phyloP scores from a whole-genome alignment of 352 stramenopile species.

The Stramenopiles sp. region DNA sequence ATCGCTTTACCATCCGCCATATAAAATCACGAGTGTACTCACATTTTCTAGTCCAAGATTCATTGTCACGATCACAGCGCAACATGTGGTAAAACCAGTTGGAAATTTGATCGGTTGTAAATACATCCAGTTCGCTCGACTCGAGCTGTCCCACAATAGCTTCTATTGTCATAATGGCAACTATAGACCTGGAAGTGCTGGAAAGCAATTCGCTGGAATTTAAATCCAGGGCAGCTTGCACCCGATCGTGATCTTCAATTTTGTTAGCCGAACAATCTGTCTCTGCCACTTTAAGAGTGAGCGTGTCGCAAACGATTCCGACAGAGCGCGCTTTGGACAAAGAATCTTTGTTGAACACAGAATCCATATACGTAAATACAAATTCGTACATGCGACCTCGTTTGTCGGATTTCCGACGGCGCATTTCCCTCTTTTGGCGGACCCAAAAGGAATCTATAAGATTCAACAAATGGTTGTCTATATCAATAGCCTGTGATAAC shows the following conservation, averaged over 20 bases:
- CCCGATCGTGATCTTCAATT: not conserved
- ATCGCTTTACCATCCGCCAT: not conserved
- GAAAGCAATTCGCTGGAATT: not conserved
- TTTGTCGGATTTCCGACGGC: not conserved
- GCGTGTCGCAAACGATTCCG: not conserved
- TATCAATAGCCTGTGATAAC: not conserved
- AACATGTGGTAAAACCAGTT: not conserved
- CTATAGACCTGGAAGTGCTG: not conserved
- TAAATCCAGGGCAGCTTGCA: not conserved
- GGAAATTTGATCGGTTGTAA: not conserved
- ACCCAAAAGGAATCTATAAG: not conserved
- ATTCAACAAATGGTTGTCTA: not conserved
- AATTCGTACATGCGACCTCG: not conserved
- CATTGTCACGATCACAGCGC: not conserved
- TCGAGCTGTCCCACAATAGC: not conserved
- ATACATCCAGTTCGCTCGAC: not conserved
- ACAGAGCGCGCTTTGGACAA: not conserved
- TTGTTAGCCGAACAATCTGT: not conserved
- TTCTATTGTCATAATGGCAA: not conserved
- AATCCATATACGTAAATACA: not conserved
- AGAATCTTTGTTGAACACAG: not conserved
- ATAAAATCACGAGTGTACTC: constrained; percentile 4
- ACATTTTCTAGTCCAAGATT: constrained; percentile 4
- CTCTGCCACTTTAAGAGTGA: not conserved
- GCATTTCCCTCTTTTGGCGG: not conserved